Evolutionary conservation across 2,329 filamentous ascomycete species (phyloP), one percentile per base, ranked within the genome.

Genomic region (Boeremia lycopersici): DNA sequence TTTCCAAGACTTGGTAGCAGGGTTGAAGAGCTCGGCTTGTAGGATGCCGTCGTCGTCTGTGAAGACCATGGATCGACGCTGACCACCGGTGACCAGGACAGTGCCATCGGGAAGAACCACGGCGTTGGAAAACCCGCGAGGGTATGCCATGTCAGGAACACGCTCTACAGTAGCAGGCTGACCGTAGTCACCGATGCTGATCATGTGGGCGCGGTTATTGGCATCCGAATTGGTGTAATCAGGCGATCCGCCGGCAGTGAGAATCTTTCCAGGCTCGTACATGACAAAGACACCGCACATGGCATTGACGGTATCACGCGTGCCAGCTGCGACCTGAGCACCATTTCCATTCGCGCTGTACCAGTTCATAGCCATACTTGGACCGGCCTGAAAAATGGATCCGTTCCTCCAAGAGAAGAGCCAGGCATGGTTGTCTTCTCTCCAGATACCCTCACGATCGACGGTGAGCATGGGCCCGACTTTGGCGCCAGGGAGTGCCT

Each of bases 71-170:
- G 62, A 63, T 35, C 62, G 64, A 15, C 59, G 57, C 38, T 68
- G 65, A 4, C 67, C 67, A 38, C 67, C 67, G 17, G 60, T 64
- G 23, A 70, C 64, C n/a, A 70, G 50, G 7, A 69, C 60, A 11
- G 57, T 65, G 6, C 67, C 67, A 29, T 70, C 67, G n/a, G 67
- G 67, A 13, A 70, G 55, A 10, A 69, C 60, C 31, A 66, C 63
- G 8, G 65, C 61, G 23, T 67, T 67, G 6, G 63, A 35, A 39
- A 67, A 68, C 8, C 65, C 65, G 25, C 67, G 63, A 5, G 64
- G 57, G 23, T 65, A 66, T 2, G 53, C 57, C 64, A 69, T 67
- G 28, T 68, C 64, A 17, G 61, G 43, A n/a, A 61, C 61, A 31
- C 65, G 64, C 51, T 68, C 62, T 6, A 67, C 65, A 9, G 41